Conservation (phyloP, 2,329 filamentous ascomycete genomes). For the Penicillium digitatum region DNA sequence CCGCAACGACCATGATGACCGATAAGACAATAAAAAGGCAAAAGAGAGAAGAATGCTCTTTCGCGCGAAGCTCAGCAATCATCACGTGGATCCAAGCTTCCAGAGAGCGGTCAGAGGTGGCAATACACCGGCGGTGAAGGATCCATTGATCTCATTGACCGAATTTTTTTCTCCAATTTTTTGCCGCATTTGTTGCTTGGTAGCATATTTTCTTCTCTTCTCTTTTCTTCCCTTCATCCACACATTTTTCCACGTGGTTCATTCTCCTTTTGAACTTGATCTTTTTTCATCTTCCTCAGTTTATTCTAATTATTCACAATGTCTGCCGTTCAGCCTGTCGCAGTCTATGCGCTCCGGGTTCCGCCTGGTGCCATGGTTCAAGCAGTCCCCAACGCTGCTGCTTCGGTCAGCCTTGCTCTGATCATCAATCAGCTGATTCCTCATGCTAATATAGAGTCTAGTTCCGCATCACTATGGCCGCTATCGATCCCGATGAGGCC, state of each 20-base stretch:
- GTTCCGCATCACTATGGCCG: slow-evolving; percentile 99
- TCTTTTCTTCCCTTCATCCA: slow-evolving; percentile 19
- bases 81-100: slow-evolving; percentile 11
- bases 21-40: neutral
- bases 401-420: slow-evolving; percentile 62
- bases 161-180: slow-evolving; percentile 10
- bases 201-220: slow-evolving; percentile 23
- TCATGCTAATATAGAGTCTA: slow-evolving; percentile 37
- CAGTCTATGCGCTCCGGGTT: slow-evolving; percentile 88
- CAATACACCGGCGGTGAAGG: slow-evolving; percentile 18
- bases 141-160: slow-evolving; percentile 14
- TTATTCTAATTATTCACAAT: slow-evolving; percentile 30
- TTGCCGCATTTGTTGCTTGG: slow-evolving; percentile 15
- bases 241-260: slow-evolving; percentile 21
- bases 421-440: neutral
- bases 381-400: slow-evolving; percentile 72
- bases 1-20: slow-evolving; percentile 22
- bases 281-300: slow-evolving; percentile 10
- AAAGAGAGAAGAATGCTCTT: neutral
- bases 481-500: slow-evolving; percentile 81
- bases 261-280: slow-evolving; percentile 20
- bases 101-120: slow-evolving; percentile 11
- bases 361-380: slow-evolving; percentile 79
- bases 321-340: slow-evolving; percentile 58
- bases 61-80: slow-evolving; percentile 9